Percentiles rank a stretch among this genome's conserved stretches.
phyloP scores from a whole-genome alignment of 192 early-diverging fungal species.

The Spizellomyces sp. region DNA sequence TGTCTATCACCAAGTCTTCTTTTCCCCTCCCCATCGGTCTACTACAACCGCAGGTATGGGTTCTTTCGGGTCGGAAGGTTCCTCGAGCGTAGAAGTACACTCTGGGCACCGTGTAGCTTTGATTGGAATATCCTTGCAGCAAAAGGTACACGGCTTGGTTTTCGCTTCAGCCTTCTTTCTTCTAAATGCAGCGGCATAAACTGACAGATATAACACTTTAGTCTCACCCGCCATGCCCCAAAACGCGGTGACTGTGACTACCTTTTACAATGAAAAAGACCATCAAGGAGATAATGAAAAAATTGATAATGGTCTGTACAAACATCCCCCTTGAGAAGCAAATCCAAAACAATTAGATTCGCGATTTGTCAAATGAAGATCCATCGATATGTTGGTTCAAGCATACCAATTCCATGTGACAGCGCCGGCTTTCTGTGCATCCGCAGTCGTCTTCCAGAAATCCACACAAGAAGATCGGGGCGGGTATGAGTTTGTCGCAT shows the following conservation, averaged over 20 bases:
- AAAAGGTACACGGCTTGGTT: slow-evolving; percentile 39
- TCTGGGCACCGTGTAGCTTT: slow-evolving; percentile 44
- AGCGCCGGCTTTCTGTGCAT: slow-evolving; percentile 48
- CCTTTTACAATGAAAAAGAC: slow-evolving; percentile 67
- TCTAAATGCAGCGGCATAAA: slow-evolving; percentile 42
- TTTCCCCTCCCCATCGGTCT: background rate
- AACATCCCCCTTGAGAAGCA: slow-evolving; percentile 52
- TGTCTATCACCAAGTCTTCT: too few species aligned
- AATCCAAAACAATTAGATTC: slow-evolving; percentile 33
- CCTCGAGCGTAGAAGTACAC: slow-evolving; percentile 33
- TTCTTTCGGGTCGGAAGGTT: background rate
- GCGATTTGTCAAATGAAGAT: background rate
- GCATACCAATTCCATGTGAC: slow-evolving; percentile 40
- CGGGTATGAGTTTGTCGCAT: background rate
- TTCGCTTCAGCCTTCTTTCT: slow-evolving; percentile 17
- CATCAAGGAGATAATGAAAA: slow-evolving; percentile 58
- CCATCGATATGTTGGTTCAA: background rate
- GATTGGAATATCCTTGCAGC: slow-evolving; percentile 44
- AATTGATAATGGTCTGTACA: slow-evolving; percentile 65
- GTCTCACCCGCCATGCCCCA: too few species aligned
- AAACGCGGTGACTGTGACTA: background rate
- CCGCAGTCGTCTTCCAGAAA: slow-evolving; percentile 21
- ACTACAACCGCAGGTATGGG: background rate
- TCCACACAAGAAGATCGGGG: background rate
- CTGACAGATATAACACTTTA: background rate